Evolutionary conservation across 2,329 filamentous ascomycete genomes (phyloP).

Genomic region (Biscogniauxia sp.): DNA sequence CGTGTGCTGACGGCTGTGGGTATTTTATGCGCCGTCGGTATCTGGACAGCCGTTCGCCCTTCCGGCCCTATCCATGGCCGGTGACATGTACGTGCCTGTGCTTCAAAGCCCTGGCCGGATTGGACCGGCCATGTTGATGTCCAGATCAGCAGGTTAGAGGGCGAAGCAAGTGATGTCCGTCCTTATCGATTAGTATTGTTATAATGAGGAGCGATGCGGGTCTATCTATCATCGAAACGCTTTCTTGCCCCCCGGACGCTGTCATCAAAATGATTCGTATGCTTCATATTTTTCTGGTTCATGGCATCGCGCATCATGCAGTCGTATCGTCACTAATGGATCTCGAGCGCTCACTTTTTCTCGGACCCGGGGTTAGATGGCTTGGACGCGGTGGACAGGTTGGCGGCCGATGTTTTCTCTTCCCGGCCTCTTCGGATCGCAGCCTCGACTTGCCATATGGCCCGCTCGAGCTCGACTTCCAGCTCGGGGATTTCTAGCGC

Average conservation of each 20-base stretch:
- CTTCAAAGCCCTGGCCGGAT: conserved; percentile 13
- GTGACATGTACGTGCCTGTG: conserved; percentile 1
- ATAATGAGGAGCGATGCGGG: conserved; percentile 10
- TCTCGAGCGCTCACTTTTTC: conserved; percentile 12
- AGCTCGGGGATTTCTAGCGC: conserved; percentile 67
- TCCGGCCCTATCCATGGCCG: conserved; percentile 1
- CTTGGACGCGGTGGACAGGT: conserved; percentile 6
- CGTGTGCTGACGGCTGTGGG: conserved; percentile 32
- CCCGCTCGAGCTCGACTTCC: conserved; percentile 70
- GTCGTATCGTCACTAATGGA: conserved; percentile 9
- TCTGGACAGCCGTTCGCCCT: conserved; percentile 13
- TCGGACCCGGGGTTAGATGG: conserved; percentile 8
- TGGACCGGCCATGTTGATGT: conserved; percentile 2
- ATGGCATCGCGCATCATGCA: conserved; percentile 12
- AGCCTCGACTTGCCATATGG: conserved; percentile 69
- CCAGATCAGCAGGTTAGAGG: neutral
- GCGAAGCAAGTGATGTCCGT: conserved; percentile 6
- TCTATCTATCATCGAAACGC: conserved; percentile 10
- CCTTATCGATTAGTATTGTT: conserved; percentile 5
- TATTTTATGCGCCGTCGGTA: conserved; percentile 28
- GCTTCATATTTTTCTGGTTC: conserved; percentile 1
- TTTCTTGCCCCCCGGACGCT: neutral
- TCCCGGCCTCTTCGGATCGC: conserved; percentile 39
- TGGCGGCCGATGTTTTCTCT: conserved; percentile 18
- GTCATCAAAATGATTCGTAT: conserved; percentile 16